These are phyloP conservation scores for Paraconiothyrium brasiliense DNA, from an alignment of 2,329 filamentous ascomycete species.

Conservation along the genomic window DNA sequence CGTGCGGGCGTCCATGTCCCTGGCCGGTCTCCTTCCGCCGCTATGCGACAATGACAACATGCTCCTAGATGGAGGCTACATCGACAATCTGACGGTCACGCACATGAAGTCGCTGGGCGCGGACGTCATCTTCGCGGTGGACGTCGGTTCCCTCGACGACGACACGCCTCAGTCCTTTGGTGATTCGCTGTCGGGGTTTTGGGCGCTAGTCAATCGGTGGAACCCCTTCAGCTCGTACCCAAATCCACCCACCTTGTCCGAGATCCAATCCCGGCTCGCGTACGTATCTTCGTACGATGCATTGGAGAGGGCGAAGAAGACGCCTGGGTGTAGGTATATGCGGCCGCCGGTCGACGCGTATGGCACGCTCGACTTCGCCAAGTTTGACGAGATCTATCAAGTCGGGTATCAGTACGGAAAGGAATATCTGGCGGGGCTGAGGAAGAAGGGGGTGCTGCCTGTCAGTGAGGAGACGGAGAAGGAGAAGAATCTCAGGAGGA, in stretches of 20 bases:
- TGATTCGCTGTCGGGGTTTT: conserved; percentile 92
- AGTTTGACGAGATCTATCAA: conserved; percentile 96
- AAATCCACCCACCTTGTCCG: conserved; percentile 92
- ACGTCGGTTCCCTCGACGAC: conserved; percentile 92
- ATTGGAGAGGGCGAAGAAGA: conserved; percentile 89
- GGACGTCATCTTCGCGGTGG: conserved; percentile 93
- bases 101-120: conserved; percentile 97
- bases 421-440: conserved; percentile 78
- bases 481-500: conserved; percentile 60
- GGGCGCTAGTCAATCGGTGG: conserved; percentile 95
- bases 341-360: conserved; percentile 92
- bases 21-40: conserved; percentile 90
- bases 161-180: conserved; percentile 91
- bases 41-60: conserved; percentile 97
- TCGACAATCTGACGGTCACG: conserved; percentile 95
- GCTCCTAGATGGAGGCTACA: conserved; percentile 94
- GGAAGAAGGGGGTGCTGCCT: conserved; percentile 78
- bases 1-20: conserved; percentile 93
- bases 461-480: conserved; percentile 62
- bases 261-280: conserved; percentile 93
- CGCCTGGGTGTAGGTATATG: conserved; percentile 94
- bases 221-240: conserved; percentile 90
- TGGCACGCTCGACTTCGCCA: conserved; percentile 93
- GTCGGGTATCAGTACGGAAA: conserved; percentile 88
- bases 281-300: conserved; percentile 97